phyloP scores from a whole-genome alignment of 2,329 filamentous ascomycete genomes.

The Thermothelomyces thermophilus region DNA sequence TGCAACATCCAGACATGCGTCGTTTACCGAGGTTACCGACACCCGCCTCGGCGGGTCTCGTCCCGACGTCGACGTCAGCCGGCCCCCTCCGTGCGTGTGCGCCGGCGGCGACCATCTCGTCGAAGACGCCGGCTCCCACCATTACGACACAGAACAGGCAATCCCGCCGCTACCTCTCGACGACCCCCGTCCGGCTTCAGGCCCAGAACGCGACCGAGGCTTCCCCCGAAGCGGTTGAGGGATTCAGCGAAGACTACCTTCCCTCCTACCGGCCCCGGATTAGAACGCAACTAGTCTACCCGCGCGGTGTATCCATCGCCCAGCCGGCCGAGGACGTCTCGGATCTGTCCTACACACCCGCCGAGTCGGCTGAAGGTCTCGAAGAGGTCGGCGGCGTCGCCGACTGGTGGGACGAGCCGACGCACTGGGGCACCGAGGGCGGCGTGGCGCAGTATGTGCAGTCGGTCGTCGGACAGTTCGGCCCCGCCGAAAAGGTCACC shows the following conservation, averaged over 20 bases:
- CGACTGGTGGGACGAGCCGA: conserved; percentile 48
- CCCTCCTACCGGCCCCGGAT: background rate
- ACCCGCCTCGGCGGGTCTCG: conserved; percentile 16
- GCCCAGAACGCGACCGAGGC: background rate
- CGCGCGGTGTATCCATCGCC: conserved; percentile 24
- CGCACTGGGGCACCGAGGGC: conserved; percentile 39
- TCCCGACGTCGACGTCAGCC: conserved; percentile 12
- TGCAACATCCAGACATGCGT: conserved; percentile 19
- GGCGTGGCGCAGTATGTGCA: background rate
- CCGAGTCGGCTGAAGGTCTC: conserved; percentile 38
- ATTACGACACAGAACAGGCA: conserved; percentile 6
- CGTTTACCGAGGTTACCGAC: conserved; percentile 23
- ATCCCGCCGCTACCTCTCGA: conserved; percentile 19
- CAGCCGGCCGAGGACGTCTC: conserved; percentile 26
- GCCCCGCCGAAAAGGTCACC: conserved; percentile 33
- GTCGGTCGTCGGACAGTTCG: background rate
- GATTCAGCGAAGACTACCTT: conserved; percentile 5
- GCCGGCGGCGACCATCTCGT: conserved; percentile 1
- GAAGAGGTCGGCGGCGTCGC: conserved; percentile 41
- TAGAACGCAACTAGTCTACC: conserved; percentile 25
- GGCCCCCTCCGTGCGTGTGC: conserved; percentile 15
- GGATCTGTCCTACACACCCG: conserved; percentile 41
- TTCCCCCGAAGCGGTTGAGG: background rate
- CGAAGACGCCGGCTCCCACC: background rate
- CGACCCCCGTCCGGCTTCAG: conserved; percentile 1